Base-by-base conservation (phyloP, 441 rosid species). In the Dalechampia spathulata region DNA sequence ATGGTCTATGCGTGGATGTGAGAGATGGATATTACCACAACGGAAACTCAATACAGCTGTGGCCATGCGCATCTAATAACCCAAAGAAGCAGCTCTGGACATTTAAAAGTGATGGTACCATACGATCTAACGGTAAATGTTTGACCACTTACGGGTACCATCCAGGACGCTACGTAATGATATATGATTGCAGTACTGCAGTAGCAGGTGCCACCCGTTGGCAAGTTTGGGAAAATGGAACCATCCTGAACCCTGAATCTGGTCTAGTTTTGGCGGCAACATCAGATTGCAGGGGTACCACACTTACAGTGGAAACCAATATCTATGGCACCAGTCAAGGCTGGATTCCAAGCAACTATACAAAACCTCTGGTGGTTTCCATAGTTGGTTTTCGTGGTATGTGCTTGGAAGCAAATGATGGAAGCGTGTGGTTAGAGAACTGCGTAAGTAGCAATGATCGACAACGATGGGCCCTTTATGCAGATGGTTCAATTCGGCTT, bases 1-100 rank as follows among this genome's bases (percentile, higher is more conserved):
- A 54, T 23, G 46, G 46, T 22, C 5, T 38, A 7, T 54, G 58
- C 15, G 58, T 8, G 23, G 34, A 38, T 15, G 58, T 54, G 14
- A 5, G 3, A 1, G 0, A 7, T 6, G 21, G 13, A 7, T 8
- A 14, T 2, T 38, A 38, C 21, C 7, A 2, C 7, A 19, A 49
- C n/a, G 38, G 53, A 26, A n/a, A n/a, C 13, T 1, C 19, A 27
- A 17, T 49, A 7, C 12, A 1, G 1, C n/a, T 49, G 13, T 27
- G 15, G 11, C 53, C 37, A 0, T 49, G 53, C 20, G 16, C n/a
- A 27, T 2, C 39, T 30, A 30, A 30, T 30, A 30, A 4, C 4
- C 5, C 4, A 3, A 8, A 4, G 34, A 30, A 30, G 4, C 34
- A 30, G 8, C 34, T 30, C 8, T 30, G 34, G 34, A 30, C 34